Percentiles rank a stretch among this genome's conserved stretches.
Evolutionary conservation across 495 filamentous ascomycete genomes (phyloP).

Genomic region (Viridothelium virens): DNA sequence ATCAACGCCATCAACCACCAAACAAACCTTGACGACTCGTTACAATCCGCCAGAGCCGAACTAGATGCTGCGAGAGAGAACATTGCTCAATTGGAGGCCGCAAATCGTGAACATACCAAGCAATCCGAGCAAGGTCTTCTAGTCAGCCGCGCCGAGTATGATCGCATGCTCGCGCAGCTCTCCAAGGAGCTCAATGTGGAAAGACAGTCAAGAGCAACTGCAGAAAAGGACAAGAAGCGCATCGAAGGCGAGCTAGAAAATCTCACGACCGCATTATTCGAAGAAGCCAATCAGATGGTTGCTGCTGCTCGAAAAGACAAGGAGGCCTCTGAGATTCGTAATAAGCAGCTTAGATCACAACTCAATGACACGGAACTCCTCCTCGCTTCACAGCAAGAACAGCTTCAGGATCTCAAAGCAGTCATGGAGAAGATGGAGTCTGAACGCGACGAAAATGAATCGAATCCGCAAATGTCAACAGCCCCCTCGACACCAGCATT

Average conservation of each 20-base stretch:
- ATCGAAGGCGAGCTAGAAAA: conserved; percentile 82
- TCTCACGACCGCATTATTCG: conserved; percentile 81
- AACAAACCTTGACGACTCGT: conserved; percentile 80
- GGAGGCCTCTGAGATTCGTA: conserved; percentile 61
- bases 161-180: conserved; percentile 62
- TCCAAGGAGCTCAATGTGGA: conserved; percentile 59
- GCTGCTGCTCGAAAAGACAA: conserved; percentile 64
- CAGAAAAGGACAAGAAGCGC: conserved; percentile 63
- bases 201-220: conserved; percentile 46
- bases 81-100: conserved; percentile 59
- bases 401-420: conserved; percentile 79
- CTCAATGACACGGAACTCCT: conserved; percentile 79
- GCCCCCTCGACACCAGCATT: conserved; percentile 59
- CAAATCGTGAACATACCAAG: conserved; percentile 60
- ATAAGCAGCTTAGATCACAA: conserved; percentile 69
- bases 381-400: conserved; percentile 82
- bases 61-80: conserved; percentile 64
- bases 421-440: conserved; percentile 78
- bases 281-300: conserved; percentile 98
- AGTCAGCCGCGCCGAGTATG: conserved; percentile 58
- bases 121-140: conserved; percentile 65
- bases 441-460: conserved; percentile 60
- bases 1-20: conserved; percentile 97
- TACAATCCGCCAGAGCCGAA: conserved; percentile 75
- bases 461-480: conserved; percentile 49